Percentiles rank a stretch among this genome's conserved stretches.
These are phyloP conservation scores for Cokeromyces recurvatus DNA, from an alignment of 371 early-diverging fungal genomes.

Conservation along the genomic window DNA sequence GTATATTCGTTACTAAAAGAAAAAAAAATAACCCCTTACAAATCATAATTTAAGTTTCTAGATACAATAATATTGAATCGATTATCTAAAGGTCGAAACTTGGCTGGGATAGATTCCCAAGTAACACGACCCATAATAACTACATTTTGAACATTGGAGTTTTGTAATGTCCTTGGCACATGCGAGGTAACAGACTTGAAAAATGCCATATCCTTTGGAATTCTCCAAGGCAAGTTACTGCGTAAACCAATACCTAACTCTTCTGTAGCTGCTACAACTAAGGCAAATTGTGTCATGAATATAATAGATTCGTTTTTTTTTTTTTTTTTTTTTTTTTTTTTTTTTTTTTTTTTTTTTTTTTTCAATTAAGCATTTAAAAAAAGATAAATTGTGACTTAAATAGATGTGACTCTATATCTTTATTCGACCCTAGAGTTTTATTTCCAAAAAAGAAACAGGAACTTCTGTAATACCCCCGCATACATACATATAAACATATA, in stretches of 20 bases:
- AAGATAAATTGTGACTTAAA: no score
- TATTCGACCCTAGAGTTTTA: no score
- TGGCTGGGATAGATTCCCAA: conserved; percentile 84
- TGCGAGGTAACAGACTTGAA: conserved; percentile 70
- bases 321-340: background rate
- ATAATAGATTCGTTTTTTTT: no score
- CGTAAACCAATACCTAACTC: conserved; percentile 77
- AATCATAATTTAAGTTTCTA: conserved; percentile 45
- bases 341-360: background rate
- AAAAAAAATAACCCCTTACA: conserved; percentile 24
- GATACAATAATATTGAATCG: conserved; percentile 85
- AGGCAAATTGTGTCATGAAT: conserved; percentile 35
- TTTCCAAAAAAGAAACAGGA: no score
- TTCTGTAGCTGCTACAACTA: conserved; percentile 75
- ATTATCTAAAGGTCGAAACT: conserved; percentile 66
- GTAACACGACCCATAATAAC: conserved; percentile 88
- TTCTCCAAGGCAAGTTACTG: conserved; percentile 78
- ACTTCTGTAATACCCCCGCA: no score
- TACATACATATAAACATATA: no score
- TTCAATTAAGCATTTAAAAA: background rate
- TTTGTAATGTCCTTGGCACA: conserved; percentile 19
- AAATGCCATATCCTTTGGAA: conserved; percentile 81
- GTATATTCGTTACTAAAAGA: no score
- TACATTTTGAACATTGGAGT: conserved; percentile 50
- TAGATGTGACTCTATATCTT: no score